These are phyloP conservation scores for Pseudopyricularia javanii DNA, from an alignment of 2,329 filamentous ascomycete genomes.

Conservation along the genomic window DNA sequence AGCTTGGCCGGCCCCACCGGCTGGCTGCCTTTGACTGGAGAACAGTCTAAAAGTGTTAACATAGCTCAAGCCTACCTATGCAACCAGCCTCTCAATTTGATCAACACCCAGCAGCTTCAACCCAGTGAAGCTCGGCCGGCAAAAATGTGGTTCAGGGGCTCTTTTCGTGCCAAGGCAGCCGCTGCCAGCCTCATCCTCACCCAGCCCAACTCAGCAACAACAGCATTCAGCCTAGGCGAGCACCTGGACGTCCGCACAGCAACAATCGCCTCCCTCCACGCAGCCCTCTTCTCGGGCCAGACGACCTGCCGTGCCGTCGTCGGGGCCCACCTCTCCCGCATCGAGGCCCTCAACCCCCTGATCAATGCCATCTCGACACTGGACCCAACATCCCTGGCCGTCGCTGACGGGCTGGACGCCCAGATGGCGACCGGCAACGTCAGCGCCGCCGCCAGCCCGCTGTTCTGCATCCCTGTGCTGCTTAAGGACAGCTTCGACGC, in stretches of 20 bases:
- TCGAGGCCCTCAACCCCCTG: slow-evolving; percentile 40
- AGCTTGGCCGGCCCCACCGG: no score
- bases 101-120: no score
- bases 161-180: background rate
- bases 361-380: slow-evolving; percentile 46
- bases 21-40: no score
- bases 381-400: slow-evolving; percentile 26
- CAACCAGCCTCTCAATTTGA: no score
- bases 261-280: slow-evolving; percentile 43
- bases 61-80: no score
- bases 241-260: slow-evolving; percentile 42
- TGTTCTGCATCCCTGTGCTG: slow-evolving; percentile 50
- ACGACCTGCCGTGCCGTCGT: slow-evolving; percentile 43
- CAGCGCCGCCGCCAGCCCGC: slow-evolving; percentile 20
- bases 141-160: background rate
- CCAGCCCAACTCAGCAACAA: background rate
- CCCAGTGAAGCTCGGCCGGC: no score
- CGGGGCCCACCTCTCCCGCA: slow-evolving; percentile 41
- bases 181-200: background rate
- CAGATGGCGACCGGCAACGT: slow-evolving; percentile 31
- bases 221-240: background rate
- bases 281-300: slow-evolving; percentile 36
- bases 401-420: slow-evolving; percentile 37
- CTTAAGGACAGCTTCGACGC: slow-evolving; percentile 55
- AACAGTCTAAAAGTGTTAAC: no score